Evolutionary conservation across 768 basidiomycete species (phyloP), one percentile per base, ranked within the genome.

Genomic region (Neoboletus brunneissimus): DNA sequence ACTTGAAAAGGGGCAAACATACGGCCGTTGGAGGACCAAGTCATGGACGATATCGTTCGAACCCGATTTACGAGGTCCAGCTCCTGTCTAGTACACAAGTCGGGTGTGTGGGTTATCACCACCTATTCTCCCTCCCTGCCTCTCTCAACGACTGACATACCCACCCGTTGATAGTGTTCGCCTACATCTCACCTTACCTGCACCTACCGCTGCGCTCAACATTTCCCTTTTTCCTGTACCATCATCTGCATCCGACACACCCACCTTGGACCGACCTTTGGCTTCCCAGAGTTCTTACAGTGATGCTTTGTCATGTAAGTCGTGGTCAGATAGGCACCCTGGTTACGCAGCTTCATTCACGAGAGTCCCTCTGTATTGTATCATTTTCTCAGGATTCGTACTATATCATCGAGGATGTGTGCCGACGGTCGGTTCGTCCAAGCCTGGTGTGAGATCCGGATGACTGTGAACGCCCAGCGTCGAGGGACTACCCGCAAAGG

Each of bases 241-340:
- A 0, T 15, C 53, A 8, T 56, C 56, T 15, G 15, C 43, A 15
- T 43, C 57, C 15, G 23, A 8, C 12, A 35, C 29, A 7, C 61
- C 68, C 7, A 49, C 59, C 3, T 52, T 79, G n/a, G 71, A 73
- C 27, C 64, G 67, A 9, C 79, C 79, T 35, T 64, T 90, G 6
- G 70, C 78, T 1, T 90, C 91, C 0, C 92, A 92, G 0, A 92
- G 92, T 2, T 81, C 88, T 0, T 96, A 94, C 64, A 81, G 85
- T 25, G 91, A 94, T 58, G 76, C 81, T 0, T 71, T 87, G 31
- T 83, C 86, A 1, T 20, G 12, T 8, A 18, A 22, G 27, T n/a
- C 23, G 23, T 9, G 12, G 42, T 48, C 18, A 15, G 12, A 44
- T 20, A 32, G 18, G 2, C 4, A 37, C 23, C 18, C 34, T 32